Evolutionary conservation across 1,284 basidiomycete species (phyloP), one percentile per base, ranked within the genome.

Genomic region (Albatrellus sp.): DNA sequence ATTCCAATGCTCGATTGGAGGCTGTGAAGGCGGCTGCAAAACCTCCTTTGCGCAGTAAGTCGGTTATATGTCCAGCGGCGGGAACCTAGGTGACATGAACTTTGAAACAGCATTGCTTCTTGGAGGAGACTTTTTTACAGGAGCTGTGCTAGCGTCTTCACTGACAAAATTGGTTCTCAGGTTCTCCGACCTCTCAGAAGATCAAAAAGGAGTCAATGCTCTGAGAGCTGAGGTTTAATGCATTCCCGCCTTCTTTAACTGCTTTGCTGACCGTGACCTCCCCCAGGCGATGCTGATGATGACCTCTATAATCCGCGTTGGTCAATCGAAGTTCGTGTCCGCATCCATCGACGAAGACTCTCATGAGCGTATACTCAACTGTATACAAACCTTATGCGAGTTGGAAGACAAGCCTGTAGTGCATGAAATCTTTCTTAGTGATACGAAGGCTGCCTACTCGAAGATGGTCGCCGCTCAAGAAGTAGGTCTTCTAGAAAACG

Each of bases 291-390:
- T 98, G 89, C 73, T 98, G 48, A 92, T 98, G 60, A 98, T 99
- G 94, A 86, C 91, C 2, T 96, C 90, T 13, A 74, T 96, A 57
- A 88, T 98, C 55, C 90, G 94, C 41, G 90, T 98, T 40, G 96
- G 96, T 35, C 94, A 98, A 67, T 93, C 90, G 48, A 93, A 94
- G 60, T 96, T 96, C 55, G 88, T 87, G 35, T 80, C 87, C 0
- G 83, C 86, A 2, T 87, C 89, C 12, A 98, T 98, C 54, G 96
- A 99, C 67, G 96, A 98, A 63, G 96, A 99, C 63, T 94, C 91
- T 19, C 85, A 81, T 54, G 96, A 98, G 64, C 84, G 96, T 16
- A 93, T 99, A 62, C 81, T 97, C 74, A 90, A 87, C 62, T 99
- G 96, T 64, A 85, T 99, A 45, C 88, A 93, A 60, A 91, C 93